These are phyloP conservation scores for Veloboletus limbatus DNA, from an alignment of 1,284 basidiomycete species.

Conservation along the genomic window DNA sequence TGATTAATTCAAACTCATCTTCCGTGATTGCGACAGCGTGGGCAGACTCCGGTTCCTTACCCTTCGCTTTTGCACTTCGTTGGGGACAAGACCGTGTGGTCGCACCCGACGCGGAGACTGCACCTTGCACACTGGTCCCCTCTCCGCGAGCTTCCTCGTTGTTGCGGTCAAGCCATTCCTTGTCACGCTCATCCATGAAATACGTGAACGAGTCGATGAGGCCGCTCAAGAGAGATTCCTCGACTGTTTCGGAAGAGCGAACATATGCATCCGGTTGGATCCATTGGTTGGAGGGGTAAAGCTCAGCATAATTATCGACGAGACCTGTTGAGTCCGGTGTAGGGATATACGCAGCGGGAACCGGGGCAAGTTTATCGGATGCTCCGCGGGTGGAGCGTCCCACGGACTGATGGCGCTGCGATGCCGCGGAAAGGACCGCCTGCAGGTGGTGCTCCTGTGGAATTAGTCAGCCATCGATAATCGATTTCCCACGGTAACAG, in stretches of 20 bases:
- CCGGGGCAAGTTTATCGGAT: constrained; percentile 41
- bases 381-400: constrained; percentile 43
- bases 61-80: constrained; percentile 73
- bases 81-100: constrained; percentile 49
- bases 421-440: constrained; percentile 75
- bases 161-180: constrained; percentile 90
- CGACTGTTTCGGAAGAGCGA: constrained; percentile 84
- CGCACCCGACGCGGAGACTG: constrained; percentile 48
- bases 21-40: constrained; percentile 72
- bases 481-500: constrained; percentile 42
- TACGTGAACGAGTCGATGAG: constrained; percentile 77
- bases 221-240: constrained; percentile 64
- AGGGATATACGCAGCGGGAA: constrained; percentile 78
- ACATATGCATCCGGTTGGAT: constrained; percentile 80
- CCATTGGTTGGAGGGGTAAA: constrained; percentile 73
- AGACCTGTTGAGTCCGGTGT: constrained; percentile 87
- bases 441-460: constrained; percentile 90
- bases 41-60: constrained; percentile 67
- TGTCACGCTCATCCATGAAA: constrained; percentile 95
- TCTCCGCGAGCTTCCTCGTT: constrained; percentile 88
- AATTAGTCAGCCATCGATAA: constrained; percentile 66
- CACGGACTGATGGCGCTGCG: constrained; percentile 52
- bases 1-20: constrained; percentile 92
- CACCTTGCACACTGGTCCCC: constrained; percentile 75
- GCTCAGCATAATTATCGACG: constrained; percentile 69